Conservation (phyloP, 352 stramenopile species). For the Globisporangium cylindrosporum region DNA sequence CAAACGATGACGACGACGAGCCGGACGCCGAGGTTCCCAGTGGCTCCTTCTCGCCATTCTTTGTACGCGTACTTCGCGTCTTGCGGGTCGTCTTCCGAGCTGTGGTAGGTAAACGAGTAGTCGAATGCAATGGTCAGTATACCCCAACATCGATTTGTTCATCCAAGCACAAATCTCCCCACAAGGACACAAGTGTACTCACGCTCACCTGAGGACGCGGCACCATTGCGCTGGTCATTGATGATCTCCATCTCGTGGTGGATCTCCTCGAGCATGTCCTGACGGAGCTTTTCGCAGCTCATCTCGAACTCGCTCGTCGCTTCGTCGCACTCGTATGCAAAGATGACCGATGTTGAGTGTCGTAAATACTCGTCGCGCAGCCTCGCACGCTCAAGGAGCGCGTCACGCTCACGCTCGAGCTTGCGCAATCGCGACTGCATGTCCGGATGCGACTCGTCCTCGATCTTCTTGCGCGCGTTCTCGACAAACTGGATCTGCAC, state of each 20-base stretch:
- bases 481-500: conserved; percentile 76
- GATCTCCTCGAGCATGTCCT: conserved; percentile 87
- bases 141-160: neutral
- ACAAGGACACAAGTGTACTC: neutral
- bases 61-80: conserved; percentile 67
- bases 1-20: conserved; percentile 14
- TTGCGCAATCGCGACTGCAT: conserved; percentile 42
- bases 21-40: neutral
- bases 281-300: conserved; percentile 73
- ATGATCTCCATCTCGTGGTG: conserved; percentile 84
- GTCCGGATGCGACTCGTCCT: conserved; percentile 69
- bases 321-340: conserved; percentile 79
- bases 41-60: conserved; percentile 34
- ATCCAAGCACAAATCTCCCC: neutral
- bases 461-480: conserved; percentile 57
- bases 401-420: conserved; percentile 46
- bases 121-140: neutral
- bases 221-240: conserved; percentile 67
- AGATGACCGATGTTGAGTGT: conserved; percentile 63
- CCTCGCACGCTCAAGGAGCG: conserved; percentile 38
- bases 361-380: conserved; percentile 53
- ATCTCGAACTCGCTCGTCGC: conserved; percentile 72
- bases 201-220: conserved; percentile 26
- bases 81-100: conserved; percentile 71
- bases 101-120: conserved; percentile 8